Evolutionary conservation across 768 basidiomycete genomes (phyloP), one percentile per base, ranked within the genome.

Genomic region (Russula earlei): DNA sequence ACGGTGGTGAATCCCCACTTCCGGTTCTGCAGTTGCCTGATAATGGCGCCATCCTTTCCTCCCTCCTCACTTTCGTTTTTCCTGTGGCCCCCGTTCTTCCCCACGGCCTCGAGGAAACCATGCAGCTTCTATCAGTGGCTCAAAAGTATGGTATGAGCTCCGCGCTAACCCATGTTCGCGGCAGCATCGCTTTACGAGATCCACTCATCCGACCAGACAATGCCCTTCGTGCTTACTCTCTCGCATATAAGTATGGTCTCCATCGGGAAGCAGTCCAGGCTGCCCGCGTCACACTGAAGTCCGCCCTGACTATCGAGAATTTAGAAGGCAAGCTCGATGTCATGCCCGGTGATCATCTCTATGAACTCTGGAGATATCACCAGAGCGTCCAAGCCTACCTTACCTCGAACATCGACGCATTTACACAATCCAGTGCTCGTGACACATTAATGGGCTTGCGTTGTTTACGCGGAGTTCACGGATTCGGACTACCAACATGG

Each of bases 61-160:
- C 3, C 25, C 56, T 58, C 24, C 34, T 58, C 45, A 58, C 56
- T 5, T 53, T 58, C 17, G 37, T 53, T 8, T 43, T 58, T 19
- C 52, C 46, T 11, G 40, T 53, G 20, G 2, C 25, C 4, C 31
- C 41, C 9, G 0, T 37, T 40, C 19, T 53, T 9, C 56, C 41
- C 15, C 8, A 46, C 0, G 43, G 20, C 12, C 19, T 33, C 3
- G 56, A 58, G 24, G 40, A 24, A 22, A 38, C 6, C 0, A 53
- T 53, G 37, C 34, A 46, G 11, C 51, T 53, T 27, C 25, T 58
- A n/a, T 42, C 12, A 4, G 52, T 43, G 4, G 56, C 56, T 0
- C 45, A 53, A 14, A 49, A 31, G 20, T 58, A 58, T 33, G 20
- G 43, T 25, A 49, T 53, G 45, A 25, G 11, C 4, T 29, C 51